phyloP scores from a whole-genome alignment of 2,329 filamentous ascomycete species.

The Emergomyces orientalis region DNA sequence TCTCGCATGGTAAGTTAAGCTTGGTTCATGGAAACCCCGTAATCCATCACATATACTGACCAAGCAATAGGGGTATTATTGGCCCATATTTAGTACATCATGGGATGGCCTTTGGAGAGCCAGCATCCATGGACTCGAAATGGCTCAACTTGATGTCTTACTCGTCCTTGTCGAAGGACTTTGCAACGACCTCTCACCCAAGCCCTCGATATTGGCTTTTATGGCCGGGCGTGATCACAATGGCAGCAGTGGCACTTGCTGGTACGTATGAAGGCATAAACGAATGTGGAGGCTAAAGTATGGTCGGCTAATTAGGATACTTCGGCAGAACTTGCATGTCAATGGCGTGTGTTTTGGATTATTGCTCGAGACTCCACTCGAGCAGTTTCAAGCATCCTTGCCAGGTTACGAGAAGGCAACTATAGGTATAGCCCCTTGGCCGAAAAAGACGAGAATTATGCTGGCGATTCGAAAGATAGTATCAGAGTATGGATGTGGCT shows the following conservation, averaged over 20 bases:
- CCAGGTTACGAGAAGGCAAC: neutral
- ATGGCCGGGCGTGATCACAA: slow-evolving; percentile 31
- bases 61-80: slow-evolving; percentile 37
- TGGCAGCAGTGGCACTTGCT: slow-evolving; percentile 10
- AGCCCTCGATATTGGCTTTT: slow-evolving; percentile 45
- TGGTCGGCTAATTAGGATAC: slow-evolving; percentile 1
- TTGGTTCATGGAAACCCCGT: slow-evolving; percentile 17
- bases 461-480: neutral
- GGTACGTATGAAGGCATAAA: slow-evolving; percentile 2
- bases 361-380: slow-evolving; percentile 6
- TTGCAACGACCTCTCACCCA: slow-evolving; percentile 23
- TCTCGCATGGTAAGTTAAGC: slow-evolving; percentile 38
- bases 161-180: slow-evolving; percentile 18
- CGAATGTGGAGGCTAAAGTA: neutral
- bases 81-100: slow-evolving; percentile 49
- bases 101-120: slow-evolving; percentile 39
- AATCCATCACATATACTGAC: slow-evolving; percentile 2
- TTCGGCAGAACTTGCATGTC: slow-evolving; percentile 10
- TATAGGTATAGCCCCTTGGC: slow-evolving; percentile 7
- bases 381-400: neutral
- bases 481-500: slow-evolving; percentile 13
- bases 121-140: slow-evolving; percentile 12
- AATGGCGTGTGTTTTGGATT: slow-evolving; percentile 12
- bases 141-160: slow-evolving; percentile 30
- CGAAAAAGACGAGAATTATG: slow-evolving; percentile 3